Evolutionary conservation across 805 yeast species (phyloP), one percentile per base, ranked within the genome.

Genomic region (Millerago galiae): DNA sequence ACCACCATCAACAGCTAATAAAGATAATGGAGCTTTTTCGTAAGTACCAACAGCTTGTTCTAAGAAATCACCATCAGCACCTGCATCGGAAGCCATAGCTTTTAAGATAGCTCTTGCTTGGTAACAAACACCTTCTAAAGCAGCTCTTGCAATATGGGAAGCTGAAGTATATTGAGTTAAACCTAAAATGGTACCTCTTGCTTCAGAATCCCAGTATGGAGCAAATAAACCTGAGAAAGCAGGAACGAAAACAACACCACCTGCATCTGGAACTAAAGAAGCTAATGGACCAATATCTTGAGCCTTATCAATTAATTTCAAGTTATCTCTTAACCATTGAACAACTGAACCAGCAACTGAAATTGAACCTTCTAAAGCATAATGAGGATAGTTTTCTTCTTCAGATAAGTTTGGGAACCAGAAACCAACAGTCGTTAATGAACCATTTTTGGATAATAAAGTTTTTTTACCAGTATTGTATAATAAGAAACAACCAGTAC

Each of bases 331-430:
- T 53, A 91, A 74, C 96, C 96, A 90, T 66, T 87, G 95, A 50
- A 90, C 87, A 53, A 84, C 85, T 9, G 95, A 81, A 26, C 98
- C 97, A 17, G 96, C 96, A 41, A 89, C 97, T 3, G 97, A 95
- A 55, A 91, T 86, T 8, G 96, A 88, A 40, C 98, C 98, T 66
- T 90, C 98, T 40, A 90, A 68, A 11, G 96, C 96, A 64, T 77
- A 90, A 51, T 83, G 88, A 6, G 96, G 95, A 53, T 72, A 62
- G 45, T 67, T 62, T 44, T 64, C 63, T 11, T 55, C 58, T 32
- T 56, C 60, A 17, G 67, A 70, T 45, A 83, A 62, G 42, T 72
- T 70, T 32, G 93, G 91, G 66, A 90, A 84, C 86, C 95, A 87
- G 68, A 75, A 91, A 2, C 91, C 96, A 41, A 89, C 75, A 1